Percentiles rank a stretch among this genome's conserved stretches.
These are phyloP conservation scores for Fusarium sp. DNA, from an alignment of 2,329 filamentous ascomycete species.

Conservation along the genomic window DNA sequence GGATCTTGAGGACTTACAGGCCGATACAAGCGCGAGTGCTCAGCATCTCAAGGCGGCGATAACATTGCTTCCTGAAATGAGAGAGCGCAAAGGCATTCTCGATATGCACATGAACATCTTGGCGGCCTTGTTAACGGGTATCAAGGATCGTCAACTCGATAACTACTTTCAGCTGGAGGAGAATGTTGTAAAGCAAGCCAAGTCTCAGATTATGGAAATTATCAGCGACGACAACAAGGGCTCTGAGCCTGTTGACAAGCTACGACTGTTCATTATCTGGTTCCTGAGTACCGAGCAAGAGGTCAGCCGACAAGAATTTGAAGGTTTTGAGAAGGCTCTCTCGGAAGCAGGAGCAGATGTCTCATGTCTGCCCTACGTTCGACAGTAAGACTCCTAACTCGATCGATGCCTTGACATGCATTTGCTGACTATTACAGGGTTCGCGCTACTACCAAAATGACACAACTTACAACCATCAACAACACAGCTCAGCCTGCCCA, in stretches of 20 bases:
- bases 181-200: constrained; percentile 90
- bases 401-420: neutral
- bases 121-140: constrained; percentile 79
- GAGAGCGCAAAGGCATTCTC: constrained; percentile 90
- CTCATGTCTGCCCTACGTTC: constrained; percentile 84
- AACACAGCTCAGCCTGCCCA: constrained; percentile 72
- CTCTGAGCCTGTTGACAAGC: constrained; percentile 86
- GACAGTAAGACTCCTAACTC: constrained; percentile 70
- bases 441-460: constrained; percentile 96
- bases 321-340: constrained; percentile 87
- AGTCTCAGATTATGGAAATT: constrained; percentile 87
- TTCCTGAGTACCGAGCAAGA: constrained; percentile 94
- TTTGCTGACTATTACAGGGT: constrained; percentile 67
- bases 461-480: constrained; percentile 93
- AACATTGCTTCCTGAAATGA: constrained; percentile 88
- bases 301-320: constrained; percentile 83
- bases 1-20: constrained; percentile 91
- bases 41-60: constrained; percentile 97
- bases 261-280: constrained; percentile 97
- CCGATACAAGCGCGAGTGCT: constrained; percentile 88
- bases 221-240: constrained; percentile 87
- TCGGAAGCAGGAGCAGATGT: constrained; percentile 81
- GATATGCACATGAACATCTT: constrained; percentile 99
- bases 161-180: constrained; percentile 97
- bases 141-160: constrained; percentile 95